Conservation (phyloP, 2,329 filamentous ascomycete genomes). For the Microcyclosporella mali region DNA sequence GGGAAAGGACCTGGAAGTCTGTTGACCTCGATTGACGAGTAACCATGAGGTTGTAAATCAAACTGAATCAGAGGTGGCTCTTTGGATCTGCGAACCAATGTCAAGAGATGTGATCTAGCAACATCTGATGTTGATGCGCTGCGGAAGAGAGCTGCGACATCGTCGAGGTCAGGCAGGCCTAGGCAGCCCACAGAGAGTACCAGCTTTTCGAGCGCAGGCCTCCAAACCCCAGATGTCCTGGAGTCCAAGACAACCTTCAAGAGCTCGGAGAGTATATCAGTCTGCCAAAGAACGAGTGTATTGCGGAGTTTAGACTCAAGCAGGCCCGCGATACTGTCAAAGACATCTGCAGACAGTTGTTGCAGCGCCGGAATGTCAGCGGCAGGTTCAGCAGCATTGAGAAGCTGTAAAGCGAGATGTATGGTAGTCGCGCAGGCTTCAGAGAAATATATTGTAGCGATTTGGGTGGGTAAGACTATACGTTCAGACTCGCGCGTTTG, state of each 20-base stretch:
- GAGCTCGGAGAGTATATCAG: slow-evolving; percentile 9
- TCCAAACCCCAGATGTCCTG: slow-evolving; percentile 3
- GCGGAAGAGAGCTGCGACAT: slow-evolving; percentile 71
- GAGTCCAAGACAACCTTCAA: slow-evolving; percentile 2
- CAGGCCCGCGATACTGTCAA: not conserved
- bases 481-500: not conserved
- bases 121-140: slow-evolving; percentile 47
- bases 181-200: slow-evolving; percentile 60
- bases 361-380: not conserved
- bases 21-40: slow-evolving; percentile 81
- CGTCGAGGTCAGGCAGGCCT: slow-evolving; percentile 72
- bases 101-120: slow-evolving; percentile 63
- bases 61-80: slow-evolving; percentile 86
- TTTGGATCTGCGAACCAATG: slow-evolving; percentile 66
- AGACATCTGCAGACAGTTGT: not conserved
- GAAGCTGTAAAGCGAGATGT: slow-evolving; percentile 4
- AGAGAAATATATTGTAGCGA: not conserved
- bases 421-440: slow-evolving; percentile 5
- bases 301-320: slow-evolving; percentile 11
- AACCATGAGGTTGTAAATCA: slow-evolving; percentile 80
- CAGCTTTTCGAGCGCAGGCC: slow-evolving; percentile 8
- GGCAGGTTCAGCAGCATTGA: not conserved
- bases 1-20: slow-evolving; percentile 83
- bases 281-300: slow-evolving; percentile 21
- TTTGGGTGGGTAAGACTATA: not conserved